Percentiles rank a stretch among this genome's conserved stretches.
phyloP scores from a whole-genome alignment of 441 rosid genomes.

The Brassica hybrid region DNA sequence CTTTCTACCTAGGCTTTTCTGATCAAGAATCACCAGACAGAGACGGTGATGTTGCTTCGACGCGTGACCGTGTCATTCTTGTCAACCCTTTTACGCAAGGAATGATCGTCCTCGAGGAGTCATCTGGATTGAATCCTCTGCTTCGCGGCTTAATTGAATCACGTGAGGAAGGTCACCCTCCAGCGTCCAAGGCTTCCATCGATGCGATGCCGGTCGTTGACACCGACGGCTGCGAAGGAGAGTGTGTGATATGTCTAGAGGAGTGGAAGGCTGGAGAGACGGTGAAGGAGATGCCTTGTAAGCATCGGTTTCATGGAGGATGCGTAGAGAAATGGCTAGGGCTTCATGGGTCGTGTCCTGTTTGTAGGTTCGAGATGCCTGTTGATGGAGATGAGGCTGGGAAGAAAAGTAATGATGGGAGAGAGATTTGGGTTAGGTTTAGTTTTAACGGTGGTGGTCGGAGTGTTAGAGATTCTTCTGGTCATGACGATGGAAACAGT shows the following conservation, averaged over 20 bases:
- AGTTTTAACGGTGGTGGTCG: slow-evolving; percentile 37
- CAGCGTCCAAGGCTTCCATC: slow-evolving; percentile 76
- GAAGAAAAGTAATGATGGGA: slow-evolving; percentile 37
- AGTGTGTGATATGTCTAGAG: slow-evolving; percentile 81
- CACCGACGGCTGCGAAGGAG: slow-evolving; percentile 37
- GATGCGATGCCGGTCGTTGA: slow-evolving; percentile 64
- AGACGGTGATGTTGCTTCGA: slow-evolving; percentile 26
- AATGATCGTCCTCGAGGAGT: slow-evolving; percentile 66
- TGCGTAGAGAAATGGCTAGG: slow-evolving; percentile 42
- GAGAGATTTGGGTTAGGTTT: slow-evolving; percentile 42
- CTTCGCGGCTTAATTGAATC: slow-evolving; percentile 34
- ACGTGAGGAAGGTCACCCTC: slow-evolving; percentile 58
- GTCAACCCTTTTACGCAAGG: slow-evolving; percentile 74
- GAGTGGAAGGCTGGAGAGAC: slow-evolving; percentile 53
- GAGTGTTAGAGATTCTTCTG: slow-evolving; percentile 46
- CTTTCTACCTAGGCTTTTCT: slow-evolving; percentile 49
- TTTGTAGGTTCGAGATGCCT: slow-evolving; percentile 42
- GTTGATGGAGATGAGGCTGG: slow-evolving; percentile 33
- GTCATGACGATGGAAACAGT: slow-evolving; percentile 1
- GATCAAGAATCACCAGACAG: slow-evolving; percentile 14
- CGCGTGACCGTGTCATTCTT: slow-evolving; percentile 54
- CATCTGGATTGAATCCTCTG: slow-evolving; percentile 52
- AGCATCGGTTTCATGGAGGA: slow-evolving; percentile 42
- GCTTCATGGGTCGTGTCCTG: slow-evolving; percentile 44
- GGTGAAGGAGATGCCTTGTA: slow-evolving; percentile 71